phyloP scores from a whole-genome alignment of 73 alveolate genomes.

The Paramecium pentaurelia region DNA sequence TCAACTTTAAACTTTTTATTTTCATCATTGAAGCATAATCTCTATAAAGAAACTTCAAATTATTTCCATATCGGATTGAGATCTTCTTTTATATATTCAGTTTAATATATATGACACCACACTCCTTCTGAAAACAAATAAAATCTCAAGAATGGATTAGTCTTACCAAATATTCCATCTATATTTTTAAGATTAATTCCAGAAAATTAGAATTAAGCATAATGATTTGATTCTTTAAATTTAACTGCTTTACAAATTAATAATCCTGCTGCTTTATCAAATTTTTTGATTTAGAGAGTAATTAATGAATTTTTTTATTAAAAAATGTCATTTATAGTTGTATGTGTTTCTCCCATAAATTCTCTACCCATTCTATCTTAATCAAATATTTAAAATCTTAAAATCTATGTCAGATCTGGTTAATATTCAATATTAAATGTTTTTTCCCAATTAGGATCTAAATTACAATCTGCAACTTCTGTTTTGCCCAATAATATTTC shows the following conservation, averaged over 20 bases:
- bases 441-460: conserved; percentile 74
- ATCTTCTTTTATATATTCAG: conserved; percentile 54
- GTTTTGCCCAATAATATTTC: conserved; percentile 62
- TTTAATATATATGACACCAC: conserved; percentile 43
- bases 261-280: conserved; percentile 22
- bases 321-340: conserved; percentile 57
- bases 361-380: conserved; percentile 44
- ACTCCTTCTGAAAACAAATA: conserved; percentile 33
- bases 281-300: background rate
- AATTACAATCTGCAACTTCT: conserved; percentile 59
- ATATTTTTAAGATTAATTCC: conserved; percentile 42
- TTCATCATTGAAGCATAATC: conserved; percentile 52
- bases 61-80: conserved; percentile 59
- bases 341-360: conserved; percentile 52
- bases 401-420: conserved; percentile 20
- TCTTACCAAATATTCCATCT: conserved; percentile 60
- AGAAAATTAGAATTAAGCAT: conserved; percentile 3
- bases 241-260: background rate
- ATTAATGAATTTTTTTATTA: conserved; percentile 55
- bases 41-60: conserved; percentile 34
- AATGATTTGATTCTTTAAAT: conserved; percentile 23
- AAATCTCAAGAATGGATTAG: conserved; percentile 60
- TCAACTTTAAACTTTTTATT: conserved; percentile 50
- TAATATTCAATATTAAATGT: conserved; percentile 36
- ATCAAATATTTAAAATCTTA: conserved; percentile 49